Evolutionary conservation across 306 rosid genomes (phyloP), one percentile per base, ranked within the genome.

Genomic region (Dryas alaskensis): DNA sequence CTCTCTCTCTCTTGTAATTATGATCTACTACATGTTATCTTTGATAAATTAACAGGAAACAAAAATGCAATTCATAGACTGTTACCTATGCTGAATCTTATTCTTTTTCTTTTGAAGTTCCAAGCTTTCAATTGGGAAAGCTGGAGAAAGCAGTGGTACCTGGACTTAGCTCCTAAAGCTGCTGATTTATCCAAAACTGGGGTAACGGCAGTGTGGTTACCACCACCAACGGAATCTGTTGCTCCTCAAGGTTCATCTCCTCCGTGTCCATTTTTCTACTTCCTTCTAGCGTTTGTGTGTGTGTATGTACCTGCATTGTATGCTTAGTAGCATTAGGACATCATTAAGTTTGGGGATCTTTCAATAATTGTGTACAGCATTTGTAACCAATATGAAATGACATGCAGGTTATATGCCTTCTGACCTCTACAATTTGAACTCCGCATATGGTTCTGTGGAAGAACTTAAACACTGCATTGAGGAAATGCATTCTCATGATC

Each of bases 71-170:
- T 62, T 44, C 51, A 3, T 53, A 47, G 49, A 7, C 22, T 4
- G 37, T 16, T 55, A 65, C 53, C 50, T 53, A 17, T 75, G 74
- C 59, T 82, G 60, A 67, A 37, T 84, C 69, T 83, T 67, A 16
- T 62, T 54, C 27, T 60, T 17, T 79, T 58, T 71, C 51, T 53
- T 52, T 74, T 63, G 59, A 78, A 87, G 96, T 86, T 87, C 84
- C 96, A 90, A 87, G 92, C 82, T 78, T 90, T 90, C 81, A 90
- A 90, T 74, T 90, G 96, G 96, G 96, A 90, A 80, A 87, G 92
- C 84, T 87, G 96, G 96, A 86, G 92, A 86, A 86, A 83, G 76
- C 82, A n/a, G 69, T 88, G 92, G 96, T 90, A 90, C 86, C 69
- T 76, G 72, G 91, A 87, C 64, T 73, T 90, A 77, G 88, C 89